Evolutionary conservation across 495 filamentous ascomycete species (phyloP), one percentile per base, ranked within the genome.

Genomic region (Apiosordaria backusii): DNA sequence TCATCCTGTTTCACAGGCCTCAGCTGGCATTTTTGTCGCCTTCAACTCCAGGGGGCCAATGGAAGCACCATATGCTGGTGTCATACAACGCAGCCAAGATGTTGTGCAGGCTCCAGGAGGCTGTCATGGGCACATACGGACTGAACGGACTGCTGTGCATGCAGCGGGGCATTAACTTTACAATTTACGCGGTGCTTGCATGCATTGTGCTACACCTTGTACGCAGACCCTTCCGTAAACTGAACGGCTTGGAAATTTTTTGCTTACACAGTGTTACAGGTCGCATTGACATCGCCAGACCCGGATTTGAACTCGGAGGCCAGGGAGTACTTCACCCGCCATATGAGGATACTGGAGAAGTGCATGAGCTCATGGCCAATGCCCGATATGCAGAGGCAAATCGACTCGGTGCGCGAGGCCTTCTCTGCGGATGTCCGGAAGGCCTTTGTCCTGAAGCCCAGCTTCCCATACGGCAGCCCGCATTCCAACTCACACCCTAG

Each of bases 151-250:
- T 98, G 1, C 83, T 93, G 65, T 96, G 89, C 81, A 98, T 99
- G 95, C 88, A 92, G 73, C 84, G 95, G 67, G 95, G 95, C 45
- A 92, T 97, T 71, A 97, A 92, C 79, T 97, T 97, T 75, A 92
- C 93, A 22, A 96, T 99, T 22, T 99, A 99, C 72, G 87, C 87
- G 53, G 85, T 97, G 26, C 81, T 99, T 50, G 97, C 92, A 15
- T 97, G 93, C 81, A 95, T 93, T 27, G 95, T 97, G 81, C 84
- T 99, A 65, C 96, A 99, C 79, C 78, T 99, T 79, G 95, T 99
- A 81, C 75, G 91, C 64, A 27, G 55, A 62, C 35, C 50, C 23
- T 24, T 16, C 13, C 63, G 6, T 19, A 67, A 4, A 35, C 55
- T 19, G 4, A 4, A 24, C 18, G 3, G 2, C 57, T 50, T 63